A percentile compares a stretch with the other conserved stretches of the same genome.
Conservation (phyloP, 2,329 filamentous ascomycete genomes). For the Teratosphaeria gauchensis region DNA sequence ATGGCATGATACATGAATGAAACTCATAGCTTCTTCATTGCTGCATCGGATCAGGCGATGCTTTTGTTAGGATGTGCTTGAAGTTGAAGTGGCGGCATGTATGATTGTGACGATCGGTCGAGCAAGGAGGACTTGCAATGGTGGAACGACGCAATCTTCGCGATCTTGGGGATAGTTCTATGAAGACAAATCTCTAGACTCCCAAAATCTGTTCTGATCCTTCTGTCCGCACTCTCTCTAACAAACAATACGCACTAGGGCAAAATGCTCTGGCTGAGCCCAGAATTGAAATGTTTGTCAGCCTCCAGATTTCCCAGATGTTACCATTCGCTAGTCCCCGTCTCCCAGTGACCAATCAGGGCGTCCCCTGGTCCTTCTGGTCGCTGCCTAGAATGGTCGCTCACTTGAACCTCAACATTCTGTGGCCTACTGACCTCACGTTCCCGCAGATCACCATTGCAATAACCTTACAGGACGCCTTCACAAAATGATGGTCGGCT, state of each 20-base stretch:
- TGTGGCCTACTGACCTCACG: no score
- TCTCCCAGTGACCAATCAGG: no score
- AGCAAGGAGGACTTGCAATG: neutral
- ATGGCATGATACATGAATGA: neutral
- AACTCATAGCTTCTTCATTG: neutral
- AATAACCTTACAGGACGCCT: no score
- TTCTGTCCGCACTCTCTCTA: neutral
- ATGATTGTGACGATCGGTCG: neutral
- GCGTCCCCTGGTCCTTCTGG: no score
- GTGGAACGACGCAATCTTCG: neutral
- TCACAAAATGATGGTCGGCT: neutral
- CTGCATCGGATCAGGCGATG: neutral
- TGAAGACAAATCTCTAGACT: neutral
- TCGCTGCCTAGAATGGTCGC: no score
- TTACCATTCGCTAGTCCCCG: no score
- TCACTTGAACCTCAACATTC: no score
- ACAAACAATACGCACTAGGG: neutral
- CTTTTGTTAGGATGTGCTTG: neutral
- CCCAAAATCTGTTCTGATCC: neutral
- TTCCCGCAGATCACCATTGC: no score
- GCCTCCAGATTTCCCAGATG: no score
- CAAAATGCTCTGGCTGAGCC: neutral
- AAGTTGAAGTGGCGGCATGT: neutral
- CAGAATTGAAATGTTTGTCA: no score
- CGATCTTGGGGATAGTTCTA: neutral